Evolutionary conservation across 2,329 filamentous ascomycete genomes (phyloP).

Genomic region (Aspergillus aculeatus): DNA sequence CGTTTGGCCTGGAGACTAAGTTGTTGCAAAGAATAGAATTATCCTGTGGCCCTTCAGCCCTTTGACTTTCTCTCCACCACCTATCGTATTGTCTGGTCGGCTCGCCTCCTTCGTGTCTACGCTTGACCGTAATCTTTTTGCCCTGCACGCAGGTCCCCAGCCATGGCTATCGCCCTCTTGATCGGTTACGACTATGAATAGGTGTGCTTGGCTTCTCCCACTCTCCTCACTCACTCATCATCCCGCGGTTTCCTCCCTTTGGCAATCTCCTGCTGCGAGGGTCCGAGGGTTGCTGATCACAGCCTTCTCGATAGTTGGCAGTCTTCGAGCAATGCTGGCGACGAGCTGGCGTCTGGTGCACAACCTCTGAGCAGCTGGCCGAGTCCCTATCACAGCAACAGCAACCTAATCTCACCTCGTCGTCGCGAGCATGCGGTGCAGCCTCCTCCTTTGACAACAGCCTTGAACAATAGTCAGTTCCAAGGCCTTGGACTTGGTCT

Average conservation of each 20-base stretch:
- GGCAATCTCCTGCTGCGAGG: constrained; percentile 6
- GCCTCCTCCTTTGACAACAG: constrained; percentile 45
- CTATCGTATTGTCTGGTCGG: constrained; percentile 17
- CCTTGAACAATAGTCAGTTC: constrained; percentile 38
- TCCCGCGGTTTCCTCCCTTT: constrained; percentile 1
- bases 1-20: constrained; percentile 13
- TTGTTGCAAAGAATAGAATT: constrained; percentile 33
- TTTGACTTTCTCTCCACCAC: constrained; percentile 16
- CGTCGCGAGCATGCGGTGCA: constrained; percentile 45
- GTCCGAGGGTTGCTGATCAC: constrained; percentile 23
- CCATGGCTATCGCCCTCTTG: constrained; percentile 27
- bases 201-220: constrained; percentile 27
- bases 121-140: constrained; percentile 18
- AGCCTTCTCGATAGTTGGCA: constrained; percentile 29
- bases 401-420: constrained; percentile 37
- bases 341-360: constrained; percentile 31
- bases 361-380: constrained; percentile 33
- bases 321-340: constrained; percentile 32
- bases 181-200: constrained; percentile 38
- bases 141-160: constrained; percentile 17
- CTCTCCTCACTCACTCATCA: constrained; percentile 5
- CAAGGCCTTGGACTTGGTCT: constrained; percentile 33
- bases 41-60: constrained; percentile 14
- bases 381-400: constrained; percentile 28
- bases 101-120: constrained; percentile 14